Percentiles rank a stretch among this genome's conserved stretches.
phyloP scores from a whole-genome alignment of 768 basidiomycete genomes.

The Auricularia heimuer region DNA sequence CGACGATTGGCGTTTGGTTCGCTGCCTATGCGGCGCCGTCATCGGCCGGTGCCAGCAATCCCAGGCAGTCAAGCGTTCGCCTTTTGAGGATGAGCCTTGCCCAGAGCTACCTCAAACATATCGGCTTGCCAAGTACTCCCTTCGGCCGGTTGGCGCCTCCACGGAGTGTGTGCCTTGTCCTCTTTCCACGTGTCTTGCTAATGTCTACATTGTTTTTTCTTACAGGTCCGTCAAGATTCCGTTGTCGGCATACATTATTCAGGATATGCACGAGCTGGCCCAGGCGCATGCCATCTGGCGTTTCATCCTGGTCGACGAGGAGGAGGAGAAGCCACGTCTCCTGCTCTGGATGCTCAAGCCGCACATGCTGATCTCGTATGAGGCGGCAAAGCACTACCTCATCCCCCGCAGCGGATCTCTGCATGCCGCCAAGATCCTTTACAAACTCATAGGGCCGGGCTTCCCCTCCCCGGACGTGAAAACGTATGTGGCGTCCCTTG shows the following conservation, averaged over 20 bases:
- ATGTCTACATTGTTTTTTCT: neutral
- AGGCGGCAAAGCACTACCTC: conserved; percentile 40
- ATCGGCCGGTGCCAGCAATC: conserved; percentile 58
- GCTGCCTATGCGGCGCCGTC: conserved; percentile 78
- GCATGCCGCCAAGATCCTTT: conserved; percentile 75
- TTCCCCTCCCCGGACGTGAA: conserved; percentile 43
- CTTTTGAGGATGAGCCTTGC: neutral
- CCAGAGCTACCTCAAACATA: conserved; percentile 23
- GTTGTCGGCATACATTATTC: conserved; percentile 79
- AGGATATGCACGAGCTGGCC: conserved; percentile 86
- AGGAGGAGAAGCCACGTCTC: conserved; percentile 67
- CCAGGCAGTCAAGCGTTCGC: conserved; percentile 20
- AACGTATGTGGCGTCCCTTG: conserved; percentile 27
- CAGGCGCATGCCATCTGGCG: conserved; percentile 91
- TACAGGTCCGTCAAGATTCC: conserved; percentile 37
- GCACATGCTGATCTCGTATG: conserved; percentile 68
- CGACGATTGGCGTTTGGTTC: conserved; percentile 55
- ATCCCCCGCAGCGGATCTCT: conserved; percentile 55
- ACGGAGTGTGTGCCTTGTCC: conserved; percentile 43
- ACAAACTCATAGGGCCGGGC: conserved; percentile 61
- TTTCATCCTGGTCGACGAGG: conserved; percentile 81
- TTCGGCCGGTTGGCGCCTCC: conserved; percentile 55
- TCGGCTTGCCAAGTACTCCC: conserved; percentile 75
- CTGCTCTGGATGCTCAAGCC: conserved; percentile 97
- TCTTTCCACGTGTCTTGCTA: neutral